Evolutionary conservation across 352 stramenopile species (phyloP).

Genomic region (Phytophthora pistaciae): DNA sequence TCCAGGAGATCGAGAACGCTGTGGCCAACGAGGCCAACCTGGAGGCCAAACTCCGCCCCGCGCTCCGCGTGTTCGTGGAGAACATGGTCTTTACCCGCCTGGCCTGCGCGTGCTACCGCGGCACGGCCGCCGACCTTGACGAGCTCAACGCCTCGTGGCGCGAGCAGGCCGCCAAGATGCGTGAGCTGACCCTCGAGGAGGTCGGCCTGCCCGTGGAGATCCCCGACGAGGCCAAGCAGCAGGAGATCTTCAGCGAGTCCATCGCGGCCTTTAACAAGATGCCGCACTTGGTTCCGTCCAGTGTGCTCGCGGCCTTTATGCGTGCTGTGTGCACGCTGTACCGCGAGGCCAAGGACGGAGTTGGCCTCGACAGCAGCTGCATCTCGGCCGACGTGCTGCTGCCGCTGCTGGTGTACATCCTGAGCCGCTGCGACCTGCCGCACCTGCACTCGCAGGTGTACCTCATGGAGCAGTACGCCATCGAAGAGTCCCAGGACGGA

Average conservation of each 20-base stretch:
- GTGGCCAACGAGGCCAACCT: constrained; percentile 54
- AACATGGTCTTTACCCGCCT: constrained; percentile 83
- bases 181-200: constrained; percentile 54
- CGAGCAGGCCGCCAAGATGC: constrained; percentile 56
- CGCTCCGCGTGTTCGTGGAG: constrained; percentile 67
- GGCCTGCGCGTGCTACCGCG: constrained; percentile 68
- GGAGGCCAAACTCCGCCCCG: constrained; percentile 23
- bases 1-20: constrained; percentile 68
- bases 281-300: constrained; percentile 76
- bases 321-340: constrained; percentile 75
- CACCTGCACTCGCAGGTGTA: constrained; percentile 84
- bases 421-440: constrained; percentile 72
- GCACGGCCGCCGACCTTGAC: constrained; percentile 63
- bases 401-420: constrained; percentile 77
- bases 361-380: constrained; percentile 55
- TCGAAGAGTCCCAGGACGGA: constrained; percentile 72
- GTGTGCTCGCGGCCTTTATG: constrained; percentile 70
- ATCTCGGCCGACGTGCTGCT: constrained; percentile 86
- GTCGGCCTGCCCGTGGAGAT: constrained; percentile 64
- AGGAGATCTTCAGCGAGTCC: constrained; percentile 56
- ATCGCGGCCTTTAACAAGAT: constrained; percentile 79
- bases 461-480: constrained; percentile 81
- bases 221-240: constrained; percentile 20
- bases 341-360: constrained; percentile 54
- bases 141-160: constrained; percentile 77